Base-by-base conservation (phyloP, 331 rosid species). In the Telfairia occidentalis region DNA sequence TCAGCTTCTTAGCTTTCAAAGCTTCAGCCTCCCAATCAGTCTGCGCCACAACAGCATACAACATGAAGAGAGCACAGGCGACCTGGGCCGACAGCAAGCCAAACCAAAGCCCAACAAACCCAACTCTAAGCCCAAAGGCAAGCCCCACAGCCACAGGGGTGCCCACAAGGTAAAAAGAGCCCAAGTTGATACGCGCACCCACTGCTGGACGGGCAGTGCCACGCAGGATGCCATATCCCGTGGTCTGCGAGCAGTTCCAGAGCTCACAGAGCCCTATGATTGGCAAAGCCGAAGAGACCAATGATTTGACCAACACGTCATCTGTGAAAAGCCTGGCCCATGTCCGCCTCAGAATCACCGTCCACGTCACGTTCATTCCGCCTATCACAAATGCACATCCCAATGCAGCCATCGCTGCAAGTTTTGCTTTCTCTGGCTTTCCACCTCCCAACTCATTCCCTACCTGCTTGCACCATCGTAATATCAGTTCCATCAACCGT, bases 381-480 rank as follows among this genome's bases (percentile, higher is more conserved):
- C 97, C 97, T 8, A 95, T 86, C 43, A 87, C 73, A 59, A 89
- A 85, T 3, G 99, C 96, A 77, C 96, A 90, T 60, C 96, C 97
- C 61, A 95, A 53, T 12, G 96, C 99, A 50, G 92, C 96, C 87
- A 80, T 78, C 1, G 99, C 97, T 19, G 96, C 99, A 23, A 90
- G 82, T 83, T 85, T 95, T 28, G 99, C 99, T 76, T 83, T 92
- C 84, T 86, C 83, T 10, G 99, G 99, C 78, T 86, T 95, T 2
- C 96, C 93, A 26, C 96, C 91, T 49, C 99, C 97, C 43, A 95
- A 90, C 84, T 95, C 99, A 78, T 90, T 95, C 77, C 99, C 99
- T 42, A 95, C 99, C 96, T 95, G 77, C 81, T 70, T 24, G n/a
- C 12, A 3, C 5, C 63, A 71, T 45, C 10, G 78, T 5, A 77